Evolutionary conservation across 2,329 filamentous ascomycete genomes (phyloP).

Genomic region (Purpureocillium takamizusanense): DNA sequence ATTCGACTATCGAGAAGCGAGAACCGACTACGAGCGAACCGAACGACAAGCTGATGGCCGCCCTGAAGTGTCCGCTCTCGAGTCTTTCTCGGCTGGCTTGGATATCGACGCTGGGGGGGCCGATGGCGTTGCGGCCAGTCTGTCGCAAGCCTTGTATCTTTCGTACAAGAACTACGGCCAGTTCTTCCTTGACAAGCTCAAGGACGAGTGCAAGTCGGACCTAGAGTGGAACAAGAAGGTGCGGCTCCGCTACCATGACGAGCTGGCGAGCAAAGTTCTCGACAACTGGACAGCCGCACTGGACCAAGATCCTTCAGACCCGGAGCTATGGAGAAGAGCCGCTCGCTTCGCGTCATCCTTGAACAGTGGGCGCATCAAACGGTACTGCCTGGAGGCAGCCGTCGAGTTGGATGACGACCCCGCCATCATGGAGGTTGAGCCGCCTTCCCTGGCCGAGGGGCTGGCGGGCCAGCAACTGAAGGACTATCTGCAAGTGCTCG

Average conservation of each 20-base stretch:
- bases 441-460: slow-evolving; percentile 53
- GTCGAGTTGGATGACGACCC: slow-evolving; percentile 61
- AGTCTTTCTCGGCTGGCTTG: slow-evolving; percentile 41
- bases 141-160: slow-evolving; percentile 84
- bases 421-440: slow-evolving; percentile 50
- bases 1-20: slow-evolving; percentile 81
- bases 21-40: slow-evolving; percentile 73
- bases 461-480: slow-evolving; percentile 56
- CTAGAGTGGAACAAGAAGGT: slow-evolving; percentile 32
- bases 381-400: slow-evolving; percentile 57
- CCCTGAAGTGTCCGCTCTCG: slow-evolving; percentile 27
- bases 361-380: slow-evolving; percentile 45
- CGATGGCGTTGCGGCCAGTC: slow-evolving; percentile 68
- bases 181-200: slow-evolving; percentile 64
- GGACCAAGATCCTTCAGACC: slow-evolving; percentile 58
- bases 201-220: slow-evolving; percentile 33
- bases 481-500: slow-evolving; percentile 40
- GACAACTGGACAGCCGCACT: slow-evolving; percentile 49
- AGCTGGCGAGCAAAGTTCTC: slow-evolving; percentile 36
- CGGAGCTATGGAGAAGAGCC: slow-evolving; percentile 54
- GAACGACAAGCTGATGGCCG: slow-evolving; percentile 45
- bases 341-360: slow-evolving; percentile 51
- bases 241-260: slow-evolving; percentile 18
- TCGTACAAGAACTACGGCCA: slow-evolving; percentile 95
- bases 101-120: slow-evolving; percentile 51